These are phyloP conservation scores for Tephrocybe rancida DNA, from an alignment of 768 basidiomycete genomes.

Conservation along the genomic window DNA sequence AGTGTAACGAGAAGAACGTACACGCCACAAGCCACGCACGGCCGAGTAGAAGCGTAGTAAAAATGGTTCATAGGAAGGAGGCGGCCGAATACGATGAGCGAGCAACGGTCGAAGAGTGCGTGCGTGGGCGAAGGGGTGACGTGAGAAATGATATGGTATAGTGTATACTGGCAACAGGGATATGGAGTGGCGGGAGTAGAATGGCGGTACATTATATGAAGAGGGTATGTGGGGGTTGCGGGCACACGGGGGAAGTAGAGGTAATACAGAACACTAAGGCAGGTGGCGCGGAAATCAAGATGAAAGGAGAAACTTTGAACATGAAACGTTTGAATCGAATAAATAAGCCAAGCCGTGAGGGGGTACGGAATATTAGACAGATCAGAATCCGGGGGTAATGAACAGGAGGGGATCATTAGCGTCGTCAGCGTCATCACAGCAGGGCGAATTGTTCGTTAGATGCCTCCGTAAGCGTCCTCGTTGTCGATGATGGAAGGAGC, in stretches of 20 bases:
- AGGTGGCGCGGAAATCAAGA: neutral
- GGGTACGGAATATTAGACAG: neutral
- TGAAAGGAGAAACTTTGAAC: neutral
- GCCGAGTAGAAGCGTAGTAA: slow-evolving; percentile 9
- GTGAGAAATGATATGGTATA: slow-evolving; percentile 17
- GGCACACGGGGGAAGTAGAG: slow-evolving; percentile 1
- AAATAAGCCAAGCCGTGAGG: slow-evolving; percentile 3
- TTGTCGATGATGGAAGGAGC: slow-evolving; percentile 22
- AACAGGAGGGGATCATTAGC: slow-evolving; percentile 5
- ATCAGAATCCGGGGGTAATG: neutral
- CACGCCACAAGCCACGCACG: slow-evolving; percentile 14
- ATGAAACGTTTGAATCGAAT: neutral
- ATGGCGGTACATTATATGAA: neutral
- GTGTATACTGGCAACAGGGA: slow-evolving; percentile 15
- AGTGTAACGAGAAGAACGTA: neutral
- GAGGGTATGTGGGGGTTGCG: neutral
- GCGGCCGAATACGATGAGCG: slow-evolving; percentile 2
- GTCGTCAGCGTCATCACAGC: slow-evolving; percentile 9
- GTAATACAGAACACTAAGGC: neutral
- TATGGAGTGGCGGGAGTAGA: neutral
- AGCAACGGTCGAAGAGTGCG: slow-evolving; percentile 1
- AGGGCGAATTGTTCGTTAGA: slow-evolving; percentile 23
- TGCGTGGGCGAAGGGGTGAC: slow-evolving; percentile 10
- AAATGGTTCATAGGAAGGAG: slow-evolving; percentile 5
- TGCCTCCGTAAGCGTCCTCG: slow-evolving; percentile 40